Conservation (phyloP, 2,329 filamentous ascomycete species). For the Trichoderma guizhouense region DNA sequence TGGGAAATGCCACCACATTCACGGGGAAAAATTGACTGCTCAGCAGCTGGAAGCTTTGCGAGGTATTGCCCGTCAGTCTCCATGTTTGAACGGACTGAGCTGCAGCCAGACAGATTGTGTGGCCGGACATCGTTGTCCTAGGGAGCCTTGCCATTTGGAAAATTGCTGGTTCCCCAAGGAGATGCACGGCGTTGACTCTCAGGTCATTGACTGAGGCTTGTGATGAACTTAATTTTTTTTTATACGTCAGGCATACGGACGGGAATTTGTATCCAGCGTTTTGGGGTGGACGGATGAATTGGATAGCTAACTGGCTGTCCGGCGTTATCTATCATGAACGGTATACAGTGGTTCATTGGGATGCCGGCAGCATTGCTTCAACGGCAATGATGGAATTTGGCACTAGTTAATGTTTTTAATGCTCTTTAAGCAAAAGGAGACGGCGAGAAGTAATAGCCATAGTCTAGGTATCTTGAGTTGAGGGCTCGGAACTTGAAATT, state of each 20-base stretch:
- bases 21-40: slow-evolving; percentile 24
- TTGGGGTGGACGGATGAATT: background rate
- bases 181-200: slow-evolving; percentile 23
- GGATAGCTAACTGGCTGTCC: background rate
- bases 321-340: background rate
- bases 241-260: background rate
- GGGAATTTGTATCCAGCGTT: slow-evolving; percentile 9
- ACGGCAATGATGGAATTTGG: background rate
- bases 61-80: slow-evolving; percentile 30
- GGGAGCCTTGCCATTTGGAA: slow-evolving; percentile 15
- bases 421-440: background rate
- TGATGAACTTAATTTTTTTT: background rate
- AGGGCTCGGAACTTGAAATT: background rate
- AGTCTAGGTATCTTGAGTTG: background rate
- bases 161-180: slow-evolving; percentile 22
- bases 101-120: slow-evolving; percentile 27
- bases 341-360: background rate
- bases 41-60: slow-evolving; percentile 28
- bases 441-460: background rate
- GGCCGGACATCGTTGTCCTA: slow-evolving; percentile 24
- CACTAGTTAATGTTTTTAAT: background rate
- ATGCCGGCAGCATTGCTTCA: slow-evolving; percentile 1
- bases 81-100: slow-evolving; percentile 27
- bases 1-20: slow-evolving; percentile 28
- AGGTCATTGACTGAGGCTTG: slow-evolving; percentile 4